Conservation (phyloP, 257 asterid genomes). For the Solanum pennellii region DNA sequence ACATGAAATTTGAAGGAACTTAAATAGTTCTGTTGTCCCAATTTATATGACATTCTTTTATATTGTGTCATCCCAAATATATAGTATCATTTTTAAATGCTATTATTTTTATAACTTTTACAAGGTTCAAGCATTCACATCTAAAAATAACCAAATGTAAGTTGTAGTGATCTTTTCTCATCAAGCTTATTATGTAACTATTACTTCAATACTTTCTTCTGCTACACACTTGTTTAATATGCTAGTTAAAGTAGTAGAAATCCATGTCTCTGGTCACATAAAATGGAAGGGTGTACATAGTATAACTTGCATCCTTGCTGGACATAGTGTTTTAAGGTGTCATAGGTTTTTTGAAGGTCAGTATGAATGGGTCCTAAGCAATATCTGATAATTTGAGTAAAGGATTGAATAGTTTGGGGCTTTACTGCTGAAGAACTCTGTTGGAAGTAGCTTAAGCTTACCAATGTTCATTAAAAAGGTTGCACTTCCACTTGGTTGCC, state of each 20-base stretch:
- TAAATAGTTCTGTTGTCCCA: background rate
- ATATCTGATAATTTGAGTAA: background rate
- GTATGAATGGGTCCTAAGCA: background rate
- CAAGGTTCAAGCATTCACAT: background rate
- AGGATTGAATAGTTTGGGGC: background rate
- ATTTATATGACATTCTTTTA: background rate
- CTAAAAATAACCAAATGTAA: background rate
- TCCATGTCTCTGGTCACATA: background rate
- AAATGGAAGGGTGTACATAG: background rate
- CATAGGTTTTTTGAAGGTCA: background rate
- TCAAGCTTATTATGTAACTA: background rate
- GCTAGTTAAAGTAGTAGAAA: background rate
- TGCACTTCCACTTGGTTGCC: background rate
- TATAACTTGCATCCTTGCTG: background rate
- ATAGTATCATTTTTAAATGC: background rate
- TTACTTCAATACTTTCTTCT: background rate
- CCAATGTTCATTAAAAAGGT: background rate
- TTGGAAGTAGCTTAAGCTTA: background rate
- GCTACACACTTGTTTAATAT: background rate
- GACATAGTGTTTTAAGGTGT: background rate
- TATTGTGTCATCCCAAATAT: background rate
- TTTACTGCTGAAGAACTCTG: background rate
- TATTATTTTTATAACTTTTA: background rate
- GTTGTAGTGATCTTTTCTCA: background rate
- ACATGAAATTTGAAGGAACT: background rate